Base-by-base conservation (phyloP, 176 grass and related monocot genomes). In the Juncus effusus region DNA sequence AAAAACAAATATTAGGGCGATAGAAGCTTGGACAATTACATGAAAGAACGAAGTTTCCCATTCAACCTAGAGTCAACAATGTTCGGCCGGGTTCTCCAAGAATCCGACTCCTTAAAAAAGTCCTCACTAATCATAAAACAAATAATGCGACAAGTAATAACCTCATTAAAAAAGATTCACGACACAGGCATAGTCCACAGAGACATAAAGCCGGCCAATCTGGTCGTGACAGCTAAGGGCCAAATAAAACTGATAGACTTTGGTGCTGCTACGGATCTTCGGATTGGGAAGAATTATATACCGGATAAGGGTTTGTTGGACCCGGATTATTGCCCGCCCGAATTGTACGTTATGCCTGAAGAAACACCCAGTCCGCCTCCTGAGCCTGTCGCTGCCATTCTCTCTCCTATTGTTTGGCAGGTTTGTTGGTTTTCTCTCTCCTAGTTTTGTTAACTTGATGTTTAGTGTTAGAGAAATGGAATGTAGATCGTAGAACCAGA, bases 211-310 rank as follows among this genome's bases (percentile, higher is more conserved):
- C 88, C 83, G 4, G 74, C 94, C 63, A 99, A 99, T 80, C 84
- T 99, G 44, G 88, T 99, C 2, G 88, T 99, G 35, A 93, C 88
- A 38, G 76, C 65, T 0, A 90, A 82, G 44, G 88, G 85, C 14
- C 83, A 99, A 85, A 78, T 99, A 10, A 99, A 99, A 73, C 85
- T 99, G 57, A 97, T 97, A 80, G 94, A 99, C 76, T 99, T 93
- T 64, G 94, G 88, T 3, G 94, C 94, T 67, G 94, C 94, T 36
- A 87, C 94, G 37, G 94, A 99, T 81, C 85, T 99, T 51, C 88
- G 94, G 52, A 89, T 99, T 14, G 94, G 94, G 69, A 99, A 99
- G 83, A 99, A 99, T 83, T 99, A 93, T 76, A 72, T 82, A 55
- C 88, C 94, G 6, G 71, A 99, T 56, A 77, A 77, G 61, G 62